Evolutionary conservation across 148 eudicot species (phyloP), one percentile per base, ranked within the genome.

Genomic region (Polygonum maritimum): DNA sequence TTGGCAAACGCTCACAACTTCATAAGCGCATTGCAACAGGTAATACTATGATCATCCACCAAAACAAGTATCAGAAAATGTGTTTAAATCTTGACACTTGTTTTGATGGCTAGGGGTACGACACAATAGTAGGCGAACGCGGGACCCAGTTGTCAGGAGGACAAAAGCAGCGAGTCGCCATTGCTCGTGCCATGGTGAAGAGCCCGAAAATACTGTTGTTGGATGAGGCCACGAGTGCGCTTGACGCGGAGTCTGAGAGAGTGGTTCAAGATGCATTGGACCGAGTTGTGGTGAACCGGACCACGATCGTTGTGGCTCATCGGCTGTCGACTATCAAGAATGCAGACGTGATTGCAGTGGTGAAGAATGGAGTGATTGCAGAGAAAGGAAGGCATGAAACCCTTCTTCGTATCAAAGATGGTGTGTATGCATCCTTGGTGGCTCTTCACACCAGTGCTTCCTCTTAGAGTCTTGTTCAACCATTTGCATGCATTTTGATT

Each of bases 201-300:
- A 76, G 78, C 36, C 96, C 91, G 12, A 86, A 71, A 74, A 85
- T 91, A 83, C 85, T 91, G 0, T 76, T 91, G 1, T 44, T 91
- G 11, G 96, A 91, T 57, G 92, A 91, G 84, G 96, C 96, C 5
- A 91, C 96, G 13, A 91, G 92, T 74, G 96, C 96, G 14, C 85
- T 91, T 54, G 96, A 91, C 79, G 84, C 91, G 0, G 91, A 91
- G 57, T 91, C 72, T 18, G 33, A 57, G 21, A 57, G 63, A 57
- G 63, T 57, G 63, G 63, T 57, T 19, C 63, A 57, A 57, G 63
- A 57, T 57, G 63, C 63, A 57, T 7, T 57, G 63, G 63, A 57
- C 31, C 63, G 63, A 57, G 33, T 57, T 2, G 21, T 21, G 63
- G 63, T 57, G 63, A 57, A 57, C 33, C 63, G 31, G 31, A 57